Evolutionary conservation across 257 asterid genomes (phyloP), one percentile per base, ranked within the genome.

Genomic region (Solanum stenotomum): DNA sequence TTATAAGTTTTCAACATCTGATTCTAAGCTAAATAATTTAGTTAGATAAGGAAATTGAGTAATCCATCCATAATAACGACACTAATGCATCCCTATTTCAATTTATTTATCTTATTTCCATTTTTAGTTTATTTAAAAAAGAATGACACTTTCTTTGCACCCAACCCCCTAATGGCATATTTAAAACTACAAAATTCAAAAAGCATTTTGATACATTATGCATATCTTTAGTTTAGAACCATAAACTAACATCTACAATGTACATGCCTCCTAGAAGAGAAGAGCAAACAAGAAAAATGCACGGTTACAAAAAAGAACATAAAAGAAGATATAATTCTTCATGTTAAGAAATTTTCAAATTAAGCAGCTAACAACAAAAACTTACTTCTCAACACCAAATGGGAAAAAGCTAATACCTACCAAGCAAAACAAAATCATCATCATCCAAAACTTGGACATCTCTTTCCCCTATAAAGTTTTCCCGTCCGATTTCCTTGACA

Each of bases 401-500:
- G 10, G 67, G 38, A 37, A 61, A 67, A 31, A 85, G 40, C 95
- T 96, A 96, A 89, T 94, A 96, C 84, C 98, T 94, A 84, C 92
- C 93, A 11, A 96, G 89, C 93, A 94, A 92, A 88, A 93, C 76
- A 89, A 96, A 96, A 90, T 96, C 98, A 1, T 96, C 92, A 34
- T 96, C 98, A 33, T 95, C 96, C 59, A 95, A 79, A 71, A 90
- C 93, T 87, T 87, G 90, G 52, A 95, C 99, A 85, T 94, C 96
- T 68, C 70, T 93, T 90, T 91, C 92, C 38, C 99, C 98, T 3
- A 96, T 89, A 89, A 96, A 96, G 89, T 94, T 91, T 88, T 94
- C 96, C 90, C 98, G 91, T 56, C 99, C 99, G 42, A 96, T 92
- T 22, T 91, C 93, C 63, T 91, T 87, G 27, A 95, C 98, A 49